These are phyloP conservation scores for Clavariopsis aquatica DNA, from an alignment of 495 filamentous ascomycete genomes.

Conservation along the genomic window DNA sequence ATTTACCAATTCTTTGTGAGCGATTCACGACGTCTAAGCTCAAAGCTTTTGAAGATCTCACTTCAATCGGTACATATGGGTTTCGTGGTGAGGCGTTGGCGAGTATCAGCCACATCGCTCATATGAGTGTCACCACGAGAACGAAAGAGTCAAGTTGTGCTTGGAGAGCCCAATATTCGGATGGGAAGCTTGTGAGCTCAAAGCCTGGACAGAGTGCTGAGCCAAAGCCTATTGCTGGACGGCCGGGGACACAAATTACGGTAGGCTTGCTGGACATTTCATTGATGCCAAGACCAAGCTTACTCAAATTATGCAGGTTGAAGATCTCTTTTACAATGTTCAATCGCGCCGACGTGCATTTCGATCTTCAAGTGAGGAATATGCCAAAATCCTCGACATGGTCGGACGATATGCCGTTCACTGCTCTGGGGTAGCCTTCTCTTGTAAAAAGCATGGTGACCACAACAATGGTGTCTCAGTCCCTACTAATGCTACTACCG, in stretches of 20 bases:
- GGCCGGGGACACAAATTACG: slow-evolving; percentile 94
- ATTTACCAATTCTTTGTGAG: slow-evolving; percentile 91
- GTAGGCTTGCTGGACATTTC: slow-evolving; percentile 48
- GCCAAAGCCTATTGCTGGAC: slow-evolving; percentile 84
- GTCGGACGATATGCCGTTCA: slow-evolving; percentile 96
- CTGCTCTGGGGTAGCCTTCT: slow-evolving; percentile 85
- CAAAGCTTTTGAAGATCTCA: slow-evolving; percentile 91
- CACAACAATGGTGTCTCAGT: slow-evolving; percentile 78
- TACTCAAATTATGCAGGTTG: slow-evolving; percentile 57
- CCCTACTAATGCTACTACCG: slow-evolving; percentile 64
- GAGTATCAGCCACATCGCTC: slow-evolving; percentile 98
- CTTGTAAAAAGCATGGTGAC: slow-evolving; percentile 95
- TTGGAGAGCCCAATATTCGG: slow-evolving; percentile 82
- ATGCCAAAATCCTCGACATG: slow-evolving; percentile 95
- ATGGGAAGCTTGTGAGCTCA: slow-evolving; percentile 77
- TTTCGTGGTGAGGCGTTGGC: slow-evolving; percentile 97
- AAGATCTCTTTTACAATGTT: slow-evolving; percentile 97
- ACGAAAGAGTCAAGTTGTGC: slow-evolving; percentile 87
- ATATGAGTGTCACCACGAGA: slow-evolving; percentile 91
- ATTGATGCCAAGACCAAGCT: neutral
- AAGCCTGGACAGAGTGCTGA: slow-evolving; percentile 92
- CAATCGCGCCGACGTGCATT: slow-evolving; percentile 88
- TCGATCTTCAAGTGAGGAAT: slow-evolving; percentile 89
- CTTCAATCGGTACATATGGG: slow-evolving; percentile 90
- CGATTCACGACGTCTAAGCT: slow-evolving; percentile 97